A percentile compares a stretch with the other conserved stretches of the same genome.
Evolutionary conservation across 805 yeast species (phyloP).

Genomic region (Candida methanosorbosa): DNA sequence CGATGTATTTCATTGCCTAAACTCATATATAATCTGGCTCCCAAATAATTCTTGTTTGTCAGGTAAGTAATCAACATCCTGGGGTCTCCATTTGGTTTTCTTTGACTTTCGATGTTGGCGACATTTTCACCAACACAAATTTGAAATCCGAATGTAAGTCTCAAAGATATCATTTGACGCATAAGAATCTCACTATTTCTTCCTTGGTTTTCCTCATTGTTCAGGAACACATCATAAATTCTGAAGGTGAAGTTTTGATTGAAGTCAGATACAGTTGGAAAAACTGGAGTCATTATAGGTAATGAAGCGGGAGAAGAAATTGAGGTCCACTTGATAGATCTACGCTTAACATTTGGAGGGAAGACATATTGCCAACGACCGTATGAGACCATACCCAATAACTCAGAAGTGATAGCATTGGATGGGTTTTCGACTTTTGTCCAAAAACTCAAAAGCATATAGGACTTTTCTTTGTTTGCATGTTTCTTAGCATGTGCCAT

Average conservation of each 20-base stretch:
- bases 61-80: slow-evolving; percentile 44
- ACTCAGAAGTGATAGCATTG: slow-evolving; percentile 44
- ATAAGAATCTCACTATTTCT: slow-evolving; percentile 54
- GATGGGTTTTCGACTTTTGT: slow-evolving; percentile 73
- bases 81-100: slow-evolving; percentile 47
- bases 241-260: slow-evolving; percentile 69
- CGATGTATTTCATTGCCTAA: slow-evolving; percentile 83
- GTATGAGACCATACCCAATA: slow-evolving; percentile 48
- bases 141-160: slow-evolving; percentile 85
- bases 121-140: slow-evolving; percentile 71
- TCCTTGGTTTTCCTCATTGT: slow-evolving; percentile 43
- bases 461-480: slow-evolving; percentile 5
- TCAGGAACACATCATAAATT: slow-evolving; percentile 70
- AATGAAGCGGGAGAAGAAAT: slow-evolving; percentile 88
- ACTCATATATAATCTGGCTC: slow-evolving; percentile 64
- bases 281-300: slow-evolving; percentile 72
- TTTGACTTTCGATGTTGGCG: slow-evolving; percentile 51
- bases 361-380: slow-evolving; percentile 92
- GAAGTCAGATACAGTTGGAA: slow-evolving; percentile 65
- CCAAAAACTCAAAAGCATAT: slow-evolving; percentile 36
- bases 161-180: slow-evolving; percentile 78
- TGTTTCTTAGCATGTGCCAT: neutral
- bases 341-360: slow-evolving; percentile 59
- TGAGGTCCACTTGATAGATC: slow-evolving; percentile 85
- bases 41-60: slow-evolving; percentile 35